Conservation (phyloP, 1,139 yeast genomes). For the Taiozyma sp. region DNA sequence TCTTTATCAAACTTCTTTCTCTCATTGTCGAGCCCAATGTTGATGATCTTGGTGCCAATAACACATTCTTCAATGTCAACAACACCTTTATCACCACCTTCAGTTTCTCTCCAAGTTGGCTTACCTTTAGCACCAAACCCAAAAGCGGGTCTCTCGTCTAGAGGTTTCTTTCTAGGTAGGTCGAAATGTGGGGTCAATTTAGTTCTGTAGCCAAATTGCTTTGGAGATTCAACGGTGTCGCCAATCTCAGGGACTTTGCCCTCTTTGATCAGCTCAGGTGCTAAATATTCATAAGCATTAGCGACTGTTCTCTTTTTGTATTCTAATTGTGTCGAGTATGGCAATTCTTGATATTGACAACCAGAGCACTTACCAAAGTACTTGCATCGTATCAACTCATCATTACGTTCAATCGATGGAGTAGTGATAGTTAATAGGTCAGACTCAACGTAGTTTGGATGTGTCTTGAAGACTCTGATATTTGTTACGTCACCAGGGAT, state of each 20-base stretch:
- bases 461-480: constrained; percentile 71
- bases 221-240: constrained; percentile 75
- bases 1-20: constrained; percentile 47
- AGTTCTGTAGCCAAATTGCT: constrained; percentile 73
- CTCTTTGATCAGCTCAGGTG: constrained; percentile 39
- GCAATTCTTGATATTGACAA: constrained; percentile 83
- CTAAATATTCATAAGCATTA: constrained; percentile 79
- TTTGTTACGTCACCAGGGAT: constrained; percentile 78
- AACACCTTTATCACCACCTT: constrained; percentile 48
- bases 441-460: constrained; percentile 68
- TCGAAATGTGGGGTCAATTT: constrained; percentile 96
- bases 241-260: constrained; percentile 52
- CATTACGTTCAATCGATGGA: constrained; percentile 38
- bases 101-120: constrained; percentile 55
- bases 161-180: constrained; percentile 49
- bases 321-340: constrained; percentile 64
- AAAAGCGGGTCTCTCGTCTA: constrained; percentile 53
- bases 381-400: constrained; percentile 53
- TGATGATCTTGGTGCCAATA: constrained; percentile 78
- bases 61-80: constrained; percentile 92
- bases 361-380: constrained; percentile 86
- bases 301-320: constrained; percentile 69
- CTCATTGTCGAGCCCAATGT: constrained; percentile 70
- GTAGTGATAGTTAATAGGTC: constrained; percentile 62
- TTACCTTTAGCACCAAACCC: constrained; percentile 88